phyloP scores from a whole-genome alignment of 2,329 filamentous ascomycete genomes.

The Aspergillus udagawae region DNA sequence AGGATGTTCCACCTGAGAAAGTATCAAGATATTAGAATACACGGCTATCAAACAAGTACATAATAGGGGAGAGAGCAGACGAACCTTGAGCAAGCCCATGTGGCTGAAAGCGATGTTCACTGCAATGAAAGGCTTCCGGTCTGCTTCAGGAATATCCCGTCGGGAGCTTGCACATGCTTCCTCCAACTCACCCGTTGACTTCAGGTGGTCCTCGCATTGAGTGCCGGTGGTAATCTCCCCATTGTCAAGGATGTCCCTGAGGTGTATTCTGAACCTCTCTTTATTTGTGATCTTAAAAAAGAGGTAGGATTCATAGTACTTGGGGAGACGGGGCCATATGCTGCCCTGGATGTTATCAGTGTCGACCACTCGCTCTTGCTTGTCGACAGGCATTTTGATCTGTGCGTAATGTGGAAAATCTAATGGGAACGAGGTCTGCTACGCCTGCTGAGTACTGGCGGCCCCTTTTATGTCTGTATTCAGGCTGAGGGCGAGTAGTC shows the following conservation, averaged over 20 bases:
- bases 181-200: not conserved
- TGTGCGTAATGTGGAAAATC: not conserved
- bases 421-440: not conserved
- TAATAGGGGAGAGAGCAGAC: not conserved
- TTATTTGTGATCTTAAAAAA: slow-evolving; percentile 15
- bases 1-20: slow-evolving; percentile 1
- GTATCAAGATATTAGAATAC: not conserved
- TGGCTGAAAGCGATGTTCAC: slow-evolving; percentile 12
- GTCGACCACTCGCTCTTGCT: slow-evolving; percentile 5
- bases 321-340: slow-evolving; percentile 13
- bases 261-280: slow-evolving; percentile 9
- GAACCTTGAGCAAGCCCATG: slow-evolving; percentile 12
- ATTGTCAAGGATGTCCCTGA: slow-evolving; percentile 1
- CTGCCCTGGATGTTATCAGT: slow-evolving; percentile 11
- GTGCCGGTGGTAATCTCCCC: slow-evolving; percentile 13
- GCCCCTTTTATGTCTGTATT: not conserved
- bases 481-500: not conserved
- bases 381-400: not conserved
- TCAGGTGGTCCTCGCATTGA: slow-evolving; percentile 8
- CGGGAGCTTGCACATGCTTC: slow-evolving; percentile 1
- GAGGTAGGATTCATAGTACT: slow-evolving; percentile 11
- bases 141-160: not conserved
- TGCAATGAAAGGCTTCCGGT: slow-evolving; percentile 4
- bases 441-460: not conserved
- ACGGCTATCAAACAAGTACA: not conserved